phyloP scores from a whole-genome alignment of 208 protist species.

The Acanthamoeba rhysodes region DNA sequence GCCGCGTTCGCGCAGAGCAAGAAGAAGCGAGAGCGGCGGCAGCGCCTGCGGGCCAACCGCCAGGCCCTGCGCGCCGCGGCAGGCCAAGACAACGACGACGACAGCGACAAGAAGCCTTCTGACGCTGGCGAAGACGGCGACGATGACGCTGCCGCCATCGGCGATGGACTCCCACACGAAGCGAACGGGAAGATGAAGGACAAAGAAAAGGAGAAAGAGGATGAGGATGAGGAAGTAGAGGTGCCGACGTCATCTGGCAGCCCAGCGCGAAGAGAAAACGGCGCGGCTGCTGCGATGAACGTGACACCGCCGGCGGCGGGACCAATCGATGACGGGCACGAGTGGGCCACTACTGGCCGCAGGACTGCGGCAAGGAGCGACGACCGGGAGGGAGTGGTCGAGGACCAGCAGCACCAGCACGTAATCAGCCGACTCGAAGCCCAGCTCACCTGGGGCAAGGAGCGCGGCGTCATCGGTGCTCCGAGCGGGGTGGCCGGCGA shows the following conservation, averaged over 20 bases:
- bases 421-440: not conserved
- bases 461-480: conserved; percentile 48
- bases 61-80: not conserved
- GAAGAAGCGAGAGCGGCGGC: conserved; percentile 24
- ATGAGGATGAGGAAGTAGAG: not conserved
- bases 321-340: not conserved
- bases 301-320: not conserved
- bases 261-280: too few relatives aligned
- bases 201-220: not conserved
- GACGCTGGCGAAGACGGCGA: not conserved
- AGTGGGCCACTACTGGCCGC: too few relatives aligned
- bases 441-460: conserved; percentile 1
- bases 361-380: not conserved
- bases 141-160: not conserved
- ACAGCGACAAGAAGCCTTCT: not conserved
- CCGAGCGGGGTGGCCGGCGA: conserved; percentile 19
- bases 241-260: too few relatives aligned
- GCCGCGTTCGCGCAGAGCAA: not conserved
- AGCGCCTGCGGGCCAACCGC: not conserved
- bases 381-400: not conserved
- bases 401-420: conserved; percentile 28
- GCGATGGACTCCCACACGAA: not conserved
- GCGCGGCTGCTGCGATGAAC: too few relatives aligned
- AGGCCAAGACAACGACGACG: not conserved
- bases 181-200: not conserved